A percentile compares a stretch with the other conserved stretches of the same genome.
These are phyloP conservation scores for Selaginella moellendorffii DNA, from an alignment of 75 land plant genomes.

Conservation along the genomic window DNA sequence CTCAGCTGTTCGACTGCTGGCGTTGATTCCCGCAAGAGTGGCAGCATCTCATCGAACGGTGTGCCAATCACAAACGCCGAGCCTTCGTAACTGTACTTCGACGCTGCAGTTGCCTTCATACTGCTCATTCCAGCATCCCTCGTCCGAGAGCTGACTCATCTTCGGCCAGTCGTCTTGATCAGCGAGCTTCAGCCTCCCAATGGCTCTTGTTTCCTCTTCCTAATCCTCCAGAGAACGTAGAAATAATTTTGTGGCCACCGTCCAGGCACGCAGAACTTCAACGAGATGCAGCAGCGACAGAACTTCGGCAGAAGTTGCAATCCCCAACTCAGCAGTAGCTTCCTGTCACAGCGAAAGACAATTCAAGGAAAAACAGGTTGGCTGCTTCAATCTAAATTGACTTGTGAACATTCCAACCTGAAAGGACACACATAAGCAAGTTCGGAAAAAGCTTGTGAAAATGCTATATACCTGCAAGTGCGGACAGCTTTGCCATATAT, in stretches of 20 bases:
- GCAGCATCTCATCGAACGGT: conserved; percentile 44
- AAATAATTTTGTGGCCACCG: conserved; percentile 23
- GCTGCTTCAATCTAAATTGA: conserved; percentile 60
- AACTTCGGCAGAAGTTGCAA: conserved; percentile 22
- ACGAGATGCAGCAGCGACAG: no score
- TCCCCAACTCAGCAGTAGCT: conserved; percentile 17
- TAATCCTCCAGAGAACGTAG: conserved; percentile 66
- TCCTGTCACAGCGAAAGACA: no score
- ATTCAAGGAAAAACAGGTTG: not conserved
- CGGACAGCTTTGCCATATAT: conserved; percentile 42
- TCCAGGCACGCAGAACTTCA: conserved; percentile 70
- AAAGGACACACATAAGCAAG: not conserved
- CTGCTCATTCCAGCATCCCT: conserved; percentile 85
- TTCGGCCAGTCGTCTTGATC: conserved; percentile 72
- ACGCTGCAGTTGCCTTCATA: conserved; percentile 38
- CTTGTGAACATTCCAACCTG: conserved; percentile 47
- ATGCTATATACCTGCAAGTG: conserved; percentile 51
- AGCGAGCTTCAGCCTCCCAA: conserved; percentile 61
- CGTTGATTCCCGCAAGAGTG: conserved; percentile 26
- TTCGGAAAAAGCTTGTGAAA: not conserved
- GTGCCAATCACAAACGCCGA: no score
- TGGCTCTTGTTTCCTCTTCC: conserved; percentile 40
- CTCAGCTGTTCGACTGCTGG: conserved; percentile 13
- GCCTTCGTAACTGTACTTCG: conserved; percentile 58
- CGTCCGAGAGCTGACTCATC: conserved; percentile 35